Evolutionary conservation across 129 eudicot species (phyloP).

Genomic region (Kitagawia praeruptora): DNA sequence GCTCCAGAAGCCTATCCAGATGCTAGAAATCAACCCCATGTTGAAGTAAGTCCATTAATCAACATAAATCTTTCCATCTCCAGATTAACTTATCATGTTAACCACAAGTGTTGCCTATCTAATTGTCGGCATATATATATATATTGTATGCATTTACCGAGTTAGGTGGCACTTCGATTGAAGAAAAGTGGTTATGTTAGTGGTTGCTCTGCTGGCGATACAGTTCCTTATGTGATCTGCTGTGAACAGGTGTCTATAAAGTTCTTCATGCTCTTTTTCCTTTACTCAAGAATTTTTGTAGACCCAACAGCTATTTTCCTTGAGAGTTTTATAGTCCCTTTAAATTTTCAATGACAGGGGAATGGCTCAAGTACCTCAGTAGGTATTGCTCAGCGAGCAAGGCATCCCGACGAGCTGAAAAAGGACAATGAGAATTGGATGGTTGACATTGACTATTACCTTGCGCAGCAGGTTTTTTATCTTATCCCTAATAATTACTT

Average conservation of each 20-base stretch:
- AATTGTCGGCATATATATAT: constrained; percentile 9
- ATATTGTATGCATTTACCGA: constrained; percentile 1
- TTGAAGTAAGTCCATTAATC: constrained; percentile 52
- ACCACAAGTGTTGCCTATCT: neutral
- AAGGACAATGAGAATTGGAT: constrained; percentile 53
- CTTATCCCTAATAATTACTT: neutral
- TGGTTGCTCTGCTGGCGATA: constrained; percentile 98
- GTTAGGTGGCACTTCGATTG: constrained; percentile 81
- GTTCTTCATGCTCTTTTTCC: constrained; percentile 7
- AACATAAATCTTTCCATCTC: neutral
- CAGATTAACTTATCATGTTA: neutral
- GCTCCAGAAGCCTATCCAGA: constrained; percentile 99
- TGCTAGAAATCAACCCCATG: constrained; percentile 97
- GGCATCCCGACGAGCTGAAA: constrained; percentile 94
- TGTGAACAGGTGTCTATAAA: constrained; percentile 70
- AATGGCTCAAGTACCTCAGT: constrained; percentile 48
- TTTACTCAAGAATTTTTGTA: neutral
- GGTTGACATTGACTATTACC: constrained; percentile 89
- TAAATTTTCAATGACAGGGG: constrained; percentile 40
- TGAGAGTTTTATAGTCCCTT: neutral
- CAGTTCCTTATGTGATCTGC: constrained; percentile 89
- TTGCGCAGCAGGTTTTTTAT: constrained; percentile 73
- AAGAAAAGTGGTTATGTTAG: constrained; percentile 71
- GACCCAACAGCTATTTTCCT: neutral
- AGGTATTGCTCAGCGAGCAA: constrained; percentile 97